phyloP scores from a whole-genome alignment of 768 basidiomycete genomes.

The Galerina marginata region DNA sequence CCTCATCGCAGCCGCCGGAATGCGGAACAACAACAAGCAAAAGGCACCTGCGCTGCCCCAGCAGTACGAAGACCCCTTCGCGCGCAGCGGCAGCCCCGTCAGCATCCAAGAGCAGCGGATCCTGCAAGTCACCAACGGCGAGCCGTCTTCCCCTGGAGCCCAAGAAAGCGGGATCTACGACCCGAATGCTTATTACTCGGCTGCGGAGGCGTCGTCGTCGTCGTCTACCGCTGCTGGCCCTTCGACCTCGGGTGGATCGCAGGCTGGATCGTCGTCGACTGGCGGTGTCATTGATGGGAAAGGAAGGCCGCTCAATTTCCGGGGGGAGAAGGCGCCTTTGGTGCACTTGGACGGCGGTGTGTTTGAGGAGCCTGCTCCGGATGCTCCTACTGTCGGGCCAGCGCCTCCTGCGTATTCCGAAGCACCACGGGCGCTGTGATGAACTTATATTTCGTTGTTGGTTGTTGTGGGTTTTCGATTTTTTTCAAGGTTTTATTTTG shows the following conservation, averaged over 20 bases:
- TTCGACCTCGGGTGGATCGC: neutral
- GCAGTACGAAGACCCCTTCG: conserved; percentile 27
- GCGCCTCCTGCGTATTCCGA: conserved; percentile 33
- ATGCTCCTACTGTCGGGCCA: conserved; percentile 18
- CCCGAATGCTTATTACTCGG: conserved; percentile 10
- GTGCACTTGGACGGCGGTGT: conserved; percentile 47
- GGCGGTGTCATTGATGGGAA: conserved; percentile 32
- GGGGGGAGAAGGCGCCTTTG: conserved; percentile 37
- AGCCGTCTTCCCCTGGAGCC: conserved; percentile 31
- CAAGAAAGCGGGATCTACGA: conserved; percentile 9
- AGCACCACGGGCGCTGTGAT: neutral
- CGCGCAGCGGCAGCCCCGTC: conserved; percentile 47
- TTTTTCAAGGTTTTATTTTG: too few relatives aligned
- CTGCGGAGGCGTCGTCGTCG: neutral
- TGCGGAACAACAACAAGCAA: conserved; percentile 18
- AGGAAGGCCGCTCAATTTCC: conserved; percentile 31
- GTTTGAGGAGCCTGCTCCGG: conserved; percentile 29
- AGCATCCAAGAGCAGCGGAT: conserved; percentile 43
- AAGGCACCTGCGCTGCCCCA: conserved; percentile 1
- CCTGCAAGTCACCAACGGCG: conserved; percentile 48
- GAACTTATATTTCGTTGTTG: neutral
- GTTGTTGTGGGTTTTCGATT: too few relatives aligned
- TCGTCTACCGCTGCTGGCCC: neutral
- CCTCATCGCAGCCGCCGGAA: conserved; percentile 11
- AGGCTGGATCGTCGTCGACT: conserved; percentile 1